These are phyloP conservation scores for Sordaria brevicollis DNA, from an alignment of 495 filamentous ascomycete genomes.

Conservation along the genomic window DNA sequence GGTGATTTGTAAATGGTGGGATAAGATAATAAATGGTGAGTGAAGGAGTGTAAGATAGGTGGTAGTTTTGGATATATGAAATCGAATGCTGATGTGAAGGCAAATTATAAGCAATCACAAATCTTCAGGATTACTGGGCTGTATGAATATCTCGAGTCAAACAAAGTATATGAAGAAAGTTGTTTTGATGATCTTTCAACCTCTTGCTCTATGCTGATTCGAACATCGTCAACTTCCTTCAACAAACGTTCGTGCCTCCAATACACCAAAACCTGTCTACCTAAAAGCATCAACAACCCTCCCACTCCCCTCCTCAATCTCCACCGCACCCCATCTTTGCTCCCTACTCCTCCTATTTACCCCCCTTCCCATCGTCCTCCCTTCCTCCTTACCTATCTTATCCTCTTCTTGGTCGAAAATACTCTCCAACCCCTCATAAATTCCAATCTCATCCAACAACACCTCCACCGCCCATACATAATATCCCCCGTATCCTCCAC, in stretches of 20 bases:
- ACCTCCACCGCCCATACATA: slow-evolving; percentile 33
- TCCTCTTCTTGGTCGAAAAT: background rate
- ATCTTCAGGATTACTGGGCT: no score
- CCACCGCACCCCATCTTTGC: slow-evolving; percentile 33
- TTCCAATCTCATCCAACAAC: slow-evolving; percentile 32
- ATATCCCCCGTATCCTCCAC: background rate
- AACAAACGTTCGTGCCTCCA: no score
- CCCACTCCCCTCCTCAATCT: slow-evolving; percentile 18
- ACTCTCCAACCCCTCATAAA: slow-evolving; percentile 5
- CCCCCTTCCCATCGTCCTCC: background rate
- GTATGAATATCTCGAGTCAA: no score
- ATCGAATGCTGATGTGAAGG: no score
- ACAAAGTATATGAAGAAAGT: no score
- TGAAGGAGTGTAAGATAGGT: background rate
- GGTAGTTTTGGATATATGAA: background rate
- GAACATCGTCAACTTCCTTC: no score
- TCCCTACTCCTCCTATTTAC: slow-evolving; percentile 20
- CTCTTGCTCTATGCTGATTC: no score
- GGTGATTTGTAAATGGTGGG: slow-evolving; percentile 7
- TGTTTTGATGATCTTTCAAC: no score
- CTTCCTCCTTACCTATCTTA: slow-evolving; percentile 1
- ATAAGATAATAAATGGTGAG: no score
- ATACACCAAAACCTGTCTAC: no score
- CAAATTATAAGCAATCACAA: no score
- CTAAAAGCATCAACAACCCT: slow-evolving; percentile 18